Evolutionary conservation across 495 filamentous ascomycete species (phyloP), one percentile per base, ranked within the genome.

Genomic region (Barbatosphaeria neglecta): DNA sequence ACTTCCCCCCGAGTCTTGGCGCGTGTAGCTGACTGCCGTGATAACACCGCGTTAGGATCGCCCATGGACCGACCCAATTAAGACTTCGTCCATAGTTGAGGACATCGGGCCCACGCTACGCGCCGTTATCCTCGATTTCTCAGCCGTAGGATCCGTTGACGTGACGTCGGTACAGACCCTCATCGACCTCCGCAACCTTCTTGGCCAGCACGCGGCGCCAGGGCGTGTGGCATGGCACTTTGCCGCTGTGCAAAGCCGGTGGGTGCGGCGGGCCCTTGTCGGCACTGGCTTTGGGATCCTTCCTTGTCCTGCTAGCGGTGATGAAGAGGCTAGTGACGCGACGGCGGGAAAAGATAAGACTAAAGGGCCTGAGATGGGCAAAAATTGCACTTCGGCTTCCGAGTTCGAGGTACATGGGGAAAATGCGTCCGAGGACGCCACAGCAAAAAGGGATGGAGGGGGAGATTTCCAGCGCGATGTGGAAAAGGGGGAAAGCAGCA

Each of bases 61-160:
- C n/a, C 73, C 67, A 0, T 97, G 90, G 90, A 96, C 96, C 57
- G 81, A 95, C 59, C 83, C 90, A n/a, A 73, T 71, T 45, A 79
- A 80, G 47, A 61, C 79, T 52, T 20, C 35, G 4, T 15, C 24
- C 11, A 41, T 56, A 13, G 38, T 28, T 6, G 60, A 62, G 13
- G 61, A 67, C 27, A 59, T 55, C 23, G 55, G 59, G 0, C 72
- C 73, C 5, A 57, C 65, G 17, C 67, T 76, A 17, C 62, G 64
- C 11, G 70, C 72, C 13, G 51, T 76, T 13, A 62, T 76, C 35
- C 62, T 75, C 11, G 72, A 76, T 56, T 73, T 72, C 45, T 52
- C 67, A 1, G 62, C 68, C 10, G 66, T 76, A 37, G 68, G 69
- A 43, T 67, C 58, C 23, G 55, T 76, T 5, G 73, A 76, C 43